phyloP scores from a whole-genome alignment of 495 filamentous ascomycete species.

The Penicillium parvum region DNA sequence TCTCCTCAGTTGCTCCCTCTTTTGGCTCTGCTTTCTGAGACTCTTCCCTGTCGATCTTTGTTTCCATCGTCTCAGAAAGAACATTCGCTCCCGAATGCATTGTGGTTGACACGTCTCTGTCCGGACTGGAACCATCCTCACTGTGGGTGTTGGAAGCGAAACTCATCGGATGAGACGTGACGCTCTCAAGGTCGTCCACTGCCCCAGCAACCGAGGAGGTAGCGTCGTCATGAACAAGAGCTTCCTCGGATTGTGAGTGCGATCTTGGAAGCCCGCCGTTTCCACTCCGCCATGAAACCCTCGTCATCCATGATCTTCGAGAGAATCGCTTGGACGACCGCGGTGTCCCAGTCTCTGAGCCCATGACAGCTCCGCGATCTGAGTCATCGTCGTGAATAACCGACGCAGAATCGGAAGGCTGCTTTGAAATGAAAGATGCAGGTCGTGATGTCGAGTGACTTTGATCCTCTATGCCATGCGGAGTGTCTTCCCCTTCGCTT shows the following conservation, averaged over 20 bases:
- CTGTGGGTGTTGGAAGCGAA: constrained; percentile 9
- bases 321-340: constrained; percentile 30
- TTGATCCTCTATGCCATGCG: neutral
- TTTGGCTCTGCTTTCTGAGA: neutral
- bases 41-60: neutral
- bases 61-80: neutral
- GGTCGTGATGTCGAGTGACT: constrained; percentile 1
- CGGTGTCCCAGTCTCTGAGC: constrained; percentile 30
- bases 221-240: constrained; percentile 19
- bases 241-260: constrained; percentile 27
- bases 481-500: neutral
- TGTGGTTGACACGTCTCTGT: no score
- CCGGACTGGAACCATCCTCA: no score
- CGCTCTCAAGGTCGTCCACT: constrained; percentile 23
- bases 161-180: constrained; percentile 19
- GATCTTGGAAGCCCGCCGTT: constrained; percentile 5
- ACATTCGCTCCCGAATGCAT: no score
- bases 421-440: neutral
- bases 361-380: constrained; percentile 35
- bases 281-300: constrained; percentile 15
- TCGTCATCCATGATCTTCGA: constrained; percentile 15
- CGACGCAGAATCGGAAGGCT: neutral
- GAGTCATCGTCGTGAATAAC: constrained; percentile 25
- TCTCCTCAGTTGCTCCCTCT: no score
- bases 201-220: constrained; percentile 24